These are phyloP conservation scores for Kernera saxatilis DNA, from an alignment of 345 rosid species.

Conservation along the genomic window DNA sequence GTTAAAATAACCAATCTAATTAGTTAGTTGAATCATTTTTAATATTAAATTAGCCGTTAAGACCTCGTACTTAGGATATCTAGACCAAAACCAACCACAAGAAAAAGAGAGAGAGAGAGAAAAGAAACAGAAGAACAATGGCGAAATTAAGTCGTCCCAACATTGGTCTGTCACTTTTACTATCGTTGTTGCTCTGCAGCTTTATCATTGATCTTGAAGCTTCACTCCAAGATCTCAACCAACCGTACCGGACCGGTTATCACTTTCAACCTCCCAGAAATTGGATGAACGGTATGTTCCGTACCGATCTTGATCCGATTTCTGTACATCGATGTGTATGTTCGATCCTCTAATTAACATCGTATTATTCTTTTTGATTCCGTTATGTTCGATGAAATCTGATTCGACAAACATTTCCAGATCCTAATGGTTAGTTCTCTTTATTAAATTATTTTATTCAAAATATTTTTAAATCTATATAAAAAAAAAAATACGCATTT, in stretches of 20 bases:
- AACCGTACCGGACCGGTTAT: slow-evolving; percentile 61
- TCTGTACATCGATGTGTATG: background rate
- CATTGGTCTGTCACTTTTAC: background rate
- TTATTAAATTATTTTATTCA: background rate
- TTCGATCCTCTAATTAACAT: slow-evolving; percentile 1
- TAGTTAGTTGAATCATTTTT: background rate
- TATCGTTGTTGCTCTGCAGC: slow-evolving; percentile 14
- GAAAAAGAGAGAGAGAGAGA: background rate
- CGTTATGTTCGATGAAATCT: slow-evolving; percentile 10
- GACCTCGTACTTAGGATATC: background rate
- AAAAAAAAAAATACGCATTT: background rate
- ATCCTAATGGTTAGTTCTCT: slow-evolving; percentile 66
- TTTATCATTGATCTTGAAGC: slow-evolving; percentile 20
- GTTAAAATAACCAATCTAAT: background rate
- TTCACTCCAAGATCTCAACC: slow-evolving; percentile 20
- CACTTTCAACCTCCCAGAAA: slow-evolving; percentile 70
- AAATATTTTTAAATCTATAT: background rate
- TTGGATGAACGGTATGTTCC: slow-evolving; percentile 67
- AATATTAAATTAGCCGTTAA: background rate
- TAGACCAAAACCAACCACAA: background rate
- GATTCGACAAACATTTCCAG: slow-evolving; percentile 29
- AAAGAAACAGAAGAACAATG: slow-evolving; percentile 16
- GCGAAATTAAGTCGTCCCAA: background rate
- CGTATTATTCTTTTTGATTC: background rate
- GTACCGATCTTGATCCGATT: background rate